Evolutionary conservation across 352 stramenopile species (phyloP), one percentile per base, ranked within the genome.

Genomic region (Pythium aquatile): DNA sequence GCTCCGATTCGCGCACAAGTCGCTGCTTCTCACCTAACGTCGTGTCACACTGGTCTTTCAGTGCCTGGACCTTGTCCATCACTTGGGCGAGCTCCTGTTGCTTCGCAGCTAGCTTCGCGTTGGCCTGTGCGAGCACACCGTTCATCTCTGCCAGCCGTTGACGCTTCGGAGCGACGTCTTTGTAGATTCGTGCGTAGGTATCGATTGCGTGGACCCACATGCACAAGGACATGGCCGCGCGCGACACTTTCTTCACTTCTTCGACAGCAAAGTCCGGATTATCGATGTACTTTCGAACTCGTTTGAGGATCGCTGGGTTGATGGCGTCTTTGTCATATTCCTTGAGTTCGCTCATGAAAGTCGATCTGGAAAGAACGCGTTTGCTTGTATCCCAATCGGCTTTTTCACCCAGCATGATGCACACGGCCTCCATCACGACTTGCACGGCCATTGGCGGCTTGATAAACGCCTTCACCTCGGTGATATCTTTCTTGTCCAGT

Each of bases 151-250:
- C 75, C 0, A 94, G 66, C 2, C 74, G 72, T 48, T 93, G 81
- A 1, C 78, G 78, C 53, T 94, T 96, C 0, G 88, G 87, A 0
- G 73, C 80, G 2, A 96, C 87, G 54, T 94, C 81, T 62, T 89
- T 87, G 58, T 79, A 79, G 0, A 93, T 65, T 7, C 80, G 77
- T 13, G 82, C 81, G 33, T 96, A 96, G 10, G 85, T 91, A 58
- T 93, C 77, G 28, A 96, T 72, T 0, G 88, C 88, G 65, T 93
- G 84, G 17, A 94, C 83, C 86, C 86, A 96, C 85, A 94, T 96
- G 30, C 88, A 96, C 29, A 96, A 60, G n/a, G 82, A 91, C 77
- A 88, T 88, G 2, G 87, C 87, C 0, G 88, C 87, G 17, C 73
- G 70, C 6, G 83, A 94, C 5, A 93, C 85, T 56, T 95, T 93